Percentiles rank a stretch among this genome's conserved stretches.
Conservation (phyloP, 2,329 filamentous ascomycete genomes). For the Beauveria rudraprayagi region DNA sequence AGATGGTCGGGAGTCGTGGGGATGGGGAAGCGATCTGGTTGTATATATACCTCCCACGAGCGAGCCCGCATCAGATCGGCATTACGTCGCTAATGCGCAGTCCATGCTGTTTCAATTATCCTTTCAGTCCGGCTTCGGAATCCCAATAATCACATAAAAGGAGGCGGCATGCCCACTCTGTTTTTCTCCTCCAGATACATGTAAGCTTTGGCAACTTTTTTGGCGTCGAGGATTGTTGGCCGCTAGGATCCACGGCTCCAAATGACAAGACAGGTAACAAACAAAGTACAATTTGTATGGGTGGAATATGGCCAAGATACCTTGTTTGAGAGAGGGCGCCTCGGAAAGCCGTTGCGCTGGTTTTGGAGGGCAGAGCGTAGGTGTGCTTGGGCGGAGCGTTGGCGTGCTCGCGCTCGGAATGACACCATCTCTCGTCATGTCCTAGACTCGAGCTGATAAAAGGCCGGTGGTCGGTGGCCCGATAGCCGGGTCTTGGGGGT, state of each 20-base stretch:
- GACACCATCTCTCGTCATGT: slow-evolving; percentile 4
- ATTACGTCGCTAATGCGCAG: not conserved
- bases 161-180: not conserved
- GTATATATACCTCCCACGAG: slow-evolving; percentile 8
- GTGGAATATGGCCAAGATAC: not conserved
- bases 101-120: not conserved
- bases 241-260: slow-evolving; percentile 2
- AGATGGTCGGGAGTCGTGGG: slow-evolving; percentile 18
- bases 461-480: slow-evolving; percentile 6
- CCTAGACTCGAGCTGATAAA: not conserved
- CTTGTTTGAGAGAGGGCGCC: not conserved
- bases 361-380: not conserved
- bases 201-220: not conserved
- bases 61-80: not conserved
- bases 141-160: not conserved
- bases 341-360: slow-evolving; percentile 2
- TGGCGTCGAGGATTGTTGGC: slow-evolving; percentile 5
- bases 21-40: slow-evolving; percentile 13
- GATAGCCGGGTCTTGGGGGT: not conserved
- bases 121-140: not conserved
- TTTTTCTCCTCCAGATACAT: not conserved
- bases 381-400: slow-evolving; percentile 8
- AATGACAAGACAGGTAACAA: not conserved
- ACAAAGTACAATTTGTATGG: not conserved
- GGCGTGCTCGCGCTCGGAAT: slow-evolving; percentile 9